Evolutionary conservation across 768 basidiomycete species (phyloP), one percentile per base, ranked within the genome.

Genomic region (Tulasnella sp.): DNA sequence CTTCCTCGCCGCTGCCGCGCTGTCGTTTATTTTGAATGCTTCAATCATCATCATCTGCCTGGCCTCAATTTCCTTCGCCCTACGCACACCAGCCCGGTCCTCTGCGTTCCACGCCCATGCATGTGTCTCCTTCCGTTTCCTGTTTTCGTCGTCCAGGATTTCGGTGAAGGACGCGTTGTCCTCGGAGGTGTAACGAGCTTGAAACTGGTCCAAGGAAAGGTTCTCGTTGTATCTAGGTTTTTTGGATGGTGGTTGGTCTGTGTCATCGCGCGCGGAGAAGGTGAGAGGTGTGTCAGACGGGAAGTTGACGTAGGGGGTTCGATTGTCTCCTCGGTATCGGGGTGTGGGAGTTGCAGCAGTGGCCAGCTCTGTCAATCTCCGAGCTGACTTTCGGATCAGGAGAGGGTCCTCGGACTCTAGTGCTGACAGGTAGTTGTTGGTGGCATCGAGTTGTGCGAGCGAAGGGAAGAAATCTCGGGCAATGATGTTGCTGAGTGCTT

Each of bases 401-500:
- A 88, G 85, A 0, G 92, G 90, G 83, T 98, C 94, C 79, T 90
- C 86, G n/a, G 90, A 87, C 67, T 88, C 88, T 55, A 95, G 85
- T 3, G 95, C 95, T 79, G 92, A 91, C 32, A 97, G 89, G 84
- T 96, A 95, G 78, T 87, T 88, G 83, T 96, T 95, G 42, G 94
- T 93, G 26, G 94, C 93, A 81, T 96, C 93, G 37, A 97, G 88
- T 81, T 94, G 93, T 23, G 92, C 90, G 13, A 99, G 89, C 16
- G 94, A 94, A 0, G 98, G 98, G 82, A 99, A 99, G 88, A 99
- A 99, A 85, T 99, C 97, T 72, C 98, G 91, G 51, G 94, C 93
- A 82, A 99, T 99, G 82, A 99, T 98, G 70, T 91, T 89, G 15
- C 94, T 94, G 29, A 99, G 87, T 1, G 93, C 93, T 70, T 89